A percentile compares a stretch with the other conserved stretches of the same genome.
These are phyloP conservation scores for Lentinus tigrinus DNA, from an alignment of 768 basidiomycete genomes.

Conservation along the genomic window DNA sequence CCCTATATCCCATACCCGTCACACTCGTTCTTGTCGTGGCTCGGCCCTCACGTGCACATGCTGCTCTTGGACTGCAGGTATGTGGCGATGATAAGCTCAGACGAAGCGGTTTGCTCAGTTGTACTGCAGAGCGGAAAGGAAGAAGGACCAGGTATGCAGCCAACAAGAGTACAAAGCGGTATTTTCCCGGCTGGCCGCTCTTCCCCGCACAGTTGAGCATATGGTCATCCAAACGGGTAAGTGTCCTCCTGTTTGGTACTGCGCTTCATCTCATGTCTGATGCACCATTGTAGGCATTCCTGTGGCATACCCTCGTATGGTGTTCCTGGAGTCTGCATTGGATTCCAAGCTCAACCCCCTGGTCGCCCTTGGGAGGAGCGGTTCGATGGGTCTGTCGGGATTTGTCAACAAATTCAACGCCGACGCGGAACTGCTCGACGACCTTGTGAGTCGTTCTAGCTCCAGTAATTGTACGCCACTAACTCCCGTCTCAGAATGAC, in stretches of 20 bases:
- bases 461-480: no score
- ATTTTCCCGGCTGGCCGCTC: slow-evolving; percentile 56
- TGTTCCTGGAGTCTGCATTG: slow-evolving; percentile 78
- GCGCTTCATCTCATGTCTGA: neutral
- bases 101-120: neutral
- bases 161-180: slow-evolving; percentile 66
- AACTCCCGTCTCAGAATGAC: slow-evolving; percentile 74
- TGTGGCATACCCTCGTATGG: slow-evolving; percentile 92
- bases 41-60: slow-evolving; percentile 77
- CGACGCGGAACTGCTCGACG: slow-evolving; percentile 93
- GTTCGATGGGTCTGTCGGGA: slow-evolving; percentile 66
- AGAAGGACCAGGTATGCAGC: slow-evolving; percentile 79
- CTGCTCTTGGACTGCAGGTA: slow-evolving; percentile 83
- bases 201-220: slow-evolving; percentile 76
- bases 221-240: slow-evolving; percentile 78
- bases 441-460: slow-evolving; percentile 52
- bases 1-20: slow-evolving; percentile 78
- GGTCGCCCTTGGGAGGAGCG: slow-evolving; percentile 66
- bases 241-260: neutral
- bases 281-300: slow-evolving; percentile 67
- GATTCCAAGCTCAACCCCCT: slow-evolving; percentile 86
- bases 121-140: slow-evolving; percentile 73
- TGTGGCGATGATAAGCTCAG: slow-evolving; percentile 20
- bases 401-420: slow-evolving; percentile 90
- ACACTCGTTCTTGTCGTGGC: slow-evolving; percentile 77